A percentile compares a stretch with the other conserved stretches of the same genome.
These are phyloP conservation scores for Lipomyces starkeyi DNA, from an alignment of 805 yeast species.

Conservation along the genomic window DNA sequence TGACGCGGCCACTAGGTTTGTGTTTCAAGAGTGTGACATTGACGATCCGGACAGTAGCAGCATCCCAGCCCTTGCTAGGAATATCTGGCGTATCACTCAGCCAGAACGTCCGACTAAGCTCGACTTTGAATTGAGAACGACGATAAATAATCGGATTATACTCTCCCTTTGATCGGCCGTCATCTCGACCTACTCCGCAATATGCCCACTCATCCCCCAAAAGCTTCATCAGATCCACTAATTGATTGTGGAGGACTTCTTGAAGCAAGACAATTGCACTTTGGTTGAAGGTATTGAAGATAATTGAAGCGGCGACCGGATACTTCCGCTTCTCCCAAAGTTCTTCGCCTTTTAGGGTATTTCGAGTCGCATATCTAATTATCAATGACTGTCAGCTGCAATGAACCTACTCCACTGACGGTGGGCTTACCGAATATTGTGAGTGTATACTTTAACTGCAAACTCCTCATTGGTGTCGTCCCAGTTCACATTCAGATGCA, in stretches of 20 bases:
- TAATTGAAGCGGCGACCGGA: conserved; percentile 51
- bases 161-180: conserved; percentile 58
- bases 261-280: conserved; percentile 55
- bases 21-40: conserved; percentile 47
- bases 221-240: conserved; percentile 51
- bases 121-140: conserved; percentile 48
- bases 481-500: conserved; percentile 26
- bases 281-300: conserved; percentile 45
- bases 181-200: conserved; percentile 59
- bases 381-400: background rate
- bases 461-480: conserved; percentile 25
- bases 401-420: background rate
- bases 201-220: conserved; percentile 53
- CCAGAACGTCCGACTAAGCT: conserved; percentile 57
- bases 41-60: conserved; percentile 51
- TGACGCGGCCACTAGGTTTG: conserved; percentile 34
- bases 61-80: conserved; percentile 62
- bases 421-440: conserved; percentile 28
- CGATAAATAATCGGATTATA: conserved; percentile 57
- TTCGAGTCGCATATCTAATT: conserved; percentile 41
- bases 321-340: conserved; percentile 54
- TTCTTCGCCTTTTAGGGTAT: conserved; percentile 47
- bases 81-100: conserved; percentile 58
- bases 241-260: conserved; percentile 56
- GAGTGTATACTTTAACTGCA: conserved; percentile 29